Base-by-base conservation (phyloP, 192 early-diverging fungal genomes). In the Thoreauomyces humboldtii region DNA sequence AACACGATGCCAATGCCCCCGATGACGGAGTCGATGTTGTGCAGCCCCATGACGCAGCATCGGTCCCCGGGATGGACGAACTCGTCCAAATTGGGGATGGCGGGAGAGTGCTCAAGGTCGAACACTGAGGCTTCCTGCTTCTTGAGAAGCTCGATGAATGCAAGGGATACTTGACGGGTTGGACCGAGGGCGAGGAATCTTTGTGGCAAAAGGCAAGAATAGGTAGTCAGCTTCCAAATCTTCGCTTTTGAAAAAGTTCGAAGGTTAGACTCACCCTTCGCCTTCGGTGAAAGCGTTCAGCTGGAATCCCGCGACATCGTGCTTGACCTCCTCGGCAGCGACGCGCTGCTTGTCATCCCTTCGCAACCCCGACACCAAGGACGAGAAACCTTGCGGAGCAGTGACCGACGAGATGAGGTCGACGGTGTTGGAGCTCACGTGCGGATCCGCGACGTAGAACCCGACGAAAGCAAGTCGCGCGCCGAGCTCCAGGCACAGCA, bases 341-440 rank as follows among this genome's bases (percentile, higher is more conserved):
- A 52, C 29, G 0, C 57, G 36, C 15, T 43, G 22, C 7, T 29
- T 17, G 36, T 59, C 34, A n/a, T 34, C 24, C 21, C 41, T 35
- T 43, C 36, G 41, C 57, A 59, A 35, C 6, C 57, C 57, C 7
- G 57, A 25, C 5, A 41, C 41, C 1, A 59, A 24, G 6, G 57
- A 59, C 21, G 35, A 19, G 22, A 36, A 59, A 19, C 28, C 57
- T 59, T 43, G 19, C 1, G 57, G 57, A 28, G 57, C 21, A 59
- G 34, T 59, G 7, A 59, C 19, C 15, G 4, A 32, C 36, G 57
- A 59, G 24, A 59, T 59, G 17, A 59, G 41, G 57, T 59, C 57
- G 34, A 59, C 41, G 27, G 57, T 43, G 57, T 32, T 25, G 7
- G 57, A 36, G 5, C 35, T 37, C 14, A 59, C 0, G 21, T 42